Conservation (phyloP, 208 protist species). For the Trypanosoma platydactyli region DNA sequence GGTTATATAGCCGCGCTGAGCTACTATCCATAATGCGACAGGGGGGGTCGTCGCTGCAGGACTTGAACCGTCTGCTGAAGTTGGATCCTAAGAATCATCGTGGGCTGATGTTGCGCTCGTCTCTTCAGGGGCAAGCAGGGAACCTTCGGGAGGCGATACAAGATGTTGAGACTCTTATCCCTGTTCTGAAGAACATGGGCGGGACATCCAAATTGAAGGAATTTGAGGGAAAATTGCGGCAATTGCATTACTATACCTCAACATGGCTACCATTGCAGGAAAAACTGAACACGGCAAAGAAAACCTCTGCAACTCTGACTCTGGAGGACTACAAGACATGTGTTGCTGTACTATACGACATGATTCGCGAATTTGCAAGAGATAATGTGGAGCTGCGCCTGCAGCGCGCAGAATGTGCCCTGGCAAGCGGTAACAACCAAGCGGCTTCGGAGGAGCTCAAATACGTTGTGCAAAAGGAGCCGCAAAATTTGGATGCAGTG, state of each 20-base stretch:
- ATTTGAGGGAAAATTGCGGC: constrained; percentile 30
- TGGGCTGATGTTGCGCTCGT: constrained; percentile 55
- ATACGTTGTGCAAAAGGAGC: constrained; percentile 60
- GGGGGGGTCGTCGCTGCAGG: constrained; percentile 39
- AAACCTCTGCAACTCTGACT: constrained; percentile 9
- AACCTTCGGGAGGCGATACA: constrained; percentile 45
- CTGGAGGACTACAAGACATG: constrained; percentile 46
- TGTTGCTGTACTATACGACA: constrained; percentile 44
- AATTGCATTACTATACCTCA: constrained; percentile 41
- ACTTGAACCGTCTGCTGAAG: constrained; percentile 58
- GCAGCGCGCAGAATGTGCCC: constrained; percentile 75
- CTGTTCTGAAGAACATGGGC: constrained; percentile 32
- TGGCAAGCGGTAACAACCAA: constrained; percentile 53
- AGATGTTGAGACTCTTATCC: constrained; percentile 44
- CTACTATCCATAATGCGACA: constrained; percentile 68
- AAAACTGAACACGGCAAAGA: constrained; percentile 33
- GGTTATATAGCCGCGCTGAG: constrained; percentile 77
- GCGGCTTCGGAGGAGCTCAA: constrained; percentile 71
- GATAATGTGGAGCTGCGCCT: constrained; percentile 83
- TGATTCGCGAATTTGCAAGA: constrained; percentile 66
- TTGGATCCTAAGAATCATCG: constrained; percentile 37
- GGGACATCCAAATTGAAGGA: constrained; percentile 28
- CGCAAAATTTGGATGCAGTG: constrained; percentile 73
- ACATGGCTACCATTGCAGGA: constrained; percentile 44
- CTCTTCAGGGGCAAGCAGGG: constrained; percentile 53